Evolutionary conservation across 257 asterid genomes (phyloP), one percentile per base, ranked within the genome.

Genomic region (Cordia subcordata): DNA sequence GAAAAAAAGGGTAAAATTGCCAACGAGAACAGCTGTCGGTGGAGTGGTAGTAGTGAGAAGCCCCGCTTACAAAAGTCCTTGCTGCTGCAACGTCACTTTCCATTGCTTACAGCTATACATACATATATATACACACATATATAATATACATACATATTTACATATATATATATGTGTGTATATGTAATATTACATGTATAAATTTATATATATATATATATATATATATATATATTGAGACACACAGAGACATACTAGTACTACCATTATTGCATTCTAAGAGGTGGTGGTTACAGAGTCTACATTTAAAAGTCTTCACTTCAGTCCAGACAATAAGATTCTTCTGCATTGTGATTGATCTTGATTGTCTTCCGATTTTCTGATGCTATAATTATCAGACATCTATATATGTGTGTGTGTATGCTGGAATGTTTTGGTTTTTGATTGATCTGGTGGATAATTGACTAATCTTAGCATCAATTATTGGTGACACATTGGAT

Each of bases 61-160:
- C n/a, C n/a, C 35, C 35, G 6, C 6, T 27, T 27, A 27, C 35
- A 27, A 27, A 27, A 27, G 6, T 27, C 35, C 6, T 27, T 1
- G 35, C 35, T 27, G 35, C 32, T 42, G 4, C 11, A 9, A n/a
- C 10, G 12, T 9, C 42, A 40, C 22, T 21, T 23, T 64, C 73
- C 46, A 68, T 75, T 72, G 73, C 57, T 50, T 44, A 58, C 83
- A 77, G 79, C 86, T 68, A 70, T 62, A 50, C 77, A 72, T 50
- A 53, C 56, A 70, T 51, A 19, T 4, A 27, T 15, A 16, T 27
- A 32, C 38, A 12, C 35, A 59, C 46, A 35, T 15, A 3, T 44
- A n/a, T n/a, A n/a, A 11, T 63, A 53, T 45, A 20, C 23, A 33
- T 52, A 57, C 59, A 19, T 68, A 54, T 65, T 38, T 15, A 16